A percentile compares a stretch with the other conserved stretches of the same genome.
Conservation (phyloP, 495 filamentous ascomycete genomes). For the Lophium mytilinum region DNA sequence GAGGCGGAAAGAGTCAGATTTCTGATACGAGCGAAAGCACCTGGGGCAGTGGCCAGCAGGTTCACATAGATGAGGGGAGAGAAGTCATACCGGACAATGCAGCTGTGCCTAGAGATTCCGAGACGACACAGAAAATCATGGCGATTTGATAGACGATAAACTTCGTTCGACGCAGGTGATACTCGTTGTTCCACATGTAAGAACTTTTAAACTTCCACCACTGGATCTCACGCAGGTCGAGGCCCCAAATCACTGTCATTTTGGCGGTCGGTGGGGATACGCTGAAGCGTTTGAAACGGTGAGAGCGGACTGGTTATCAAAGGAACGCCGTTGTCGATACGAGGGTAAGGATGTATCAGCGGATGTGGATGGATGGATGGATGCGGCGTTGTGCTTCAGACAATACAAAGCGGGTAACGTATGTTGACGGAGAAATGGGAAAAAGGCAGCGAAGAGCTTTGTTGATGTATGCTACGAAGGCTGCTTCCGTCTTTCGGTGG, state of each 20-base stretch:
- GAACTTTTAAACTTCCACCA: conserved; percentile 44
- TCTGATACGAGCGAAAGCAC: not conserved
- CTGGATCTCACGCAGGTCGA: conserved; percentile 44
- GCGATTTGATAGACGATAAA: conserved; percentile 48
- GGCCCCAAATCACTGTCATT: conserved; percentile 45
- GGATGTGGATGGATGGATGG: too few species aligned
- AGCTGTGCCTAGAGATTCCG: conserved; percentile 43
- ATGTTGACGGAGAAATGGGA: too few species aligned
- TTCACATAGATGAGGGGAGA: not conserved
- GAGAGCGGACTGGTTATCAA: too few species aligned
- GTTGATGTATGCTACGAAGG: too few species aligned
- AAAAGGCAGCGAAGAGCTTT: too few species aligned
- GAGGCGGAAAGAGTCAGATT: not conserved
- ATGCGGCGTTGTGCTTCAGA: too few species aligned
- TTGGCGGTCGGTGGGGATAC: not conserved
- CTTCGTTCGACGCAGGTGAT: conserved; percentile 44
- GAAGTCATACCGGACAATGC: conserved; percentile 38
- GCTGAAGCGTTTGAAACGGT: too few species aligned
- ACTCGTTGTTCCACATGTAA: conserved; percentile 44
- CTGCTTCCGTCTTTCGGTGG: too few species aligned
- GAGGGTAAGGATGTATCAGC: too few species aligned
- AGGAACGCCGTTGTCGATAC: too few species aligned
- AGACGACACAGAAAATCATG: conserved; percentile 46
- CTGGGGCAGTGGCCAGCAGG: not conserved
- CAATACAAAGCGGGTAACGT: too few species aligned